A percentile compares a stretch with the other conserved stretches of the same genome.
These are phyloP conservation scores for Phlebopus sp. DNA, from an alignment of 1,284 basidiomycete species.

Conservation along the genomic window DNA sequence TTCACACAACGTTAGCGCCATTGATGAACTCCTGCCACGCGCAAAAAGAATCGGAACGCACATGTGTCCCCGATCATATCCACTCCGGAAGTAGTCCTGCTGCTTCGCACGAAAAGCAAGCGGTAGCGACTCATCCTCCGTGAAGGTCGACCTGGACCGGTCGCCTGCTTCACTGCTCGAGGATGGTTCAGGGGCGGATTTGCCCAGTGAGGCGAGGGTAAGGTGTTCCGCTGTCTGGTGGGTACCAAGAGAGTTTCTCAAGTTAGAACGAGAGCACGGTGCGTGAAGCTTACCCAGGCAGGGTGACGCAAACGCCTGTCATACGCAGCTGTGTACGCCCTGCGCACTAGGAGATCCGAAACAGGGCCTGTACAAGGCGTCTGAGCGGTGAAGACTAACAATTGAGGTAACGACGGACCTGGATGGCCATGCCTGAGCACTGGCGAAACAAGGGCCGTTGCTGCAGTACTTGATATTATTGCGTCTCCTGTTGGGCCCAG, in stretches of 20 bases:
- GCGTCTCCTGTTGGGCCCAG: constrained; percentile 37
- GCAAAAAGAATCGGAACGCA: constrained; percentile 34
- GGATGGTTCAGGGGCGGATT: constrained; percentile 37
- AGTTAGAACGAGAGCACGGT: neutral
- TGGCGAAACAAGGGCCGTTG: constrained; percentile 27
- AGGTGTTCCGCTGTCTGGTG: constrained; percentile 88
- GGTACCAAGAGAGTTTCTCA: neutral
- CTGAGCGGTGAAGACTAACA: neutral
- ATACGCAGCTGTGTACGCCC: constrained; percentile 87
- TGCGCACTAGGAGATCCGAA: constrained; percentile 74
- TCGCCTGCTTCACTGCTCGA: constrained; percentile 51
- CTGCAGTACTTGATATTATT: constrained; percentile 23
- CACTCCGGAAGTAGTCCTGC: constrained; percentile 89
- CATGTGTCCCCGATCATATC: constrained; percentile 98
- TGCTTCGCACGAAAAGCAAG: constrained; percentile 80
- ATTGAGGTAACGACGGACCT: constrained; percentile 45
- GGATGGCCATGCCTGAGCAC: constrained; percentile 75
- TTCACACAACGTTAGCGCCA: constrained; percentile 1
- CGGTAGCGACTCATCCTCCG: constrained; percentile 82
- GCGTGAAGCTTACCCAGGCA: constrained; percentile 79
- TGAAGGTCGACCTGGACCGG: constrained; percentile 78
- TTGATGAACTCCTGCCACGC: neutral
- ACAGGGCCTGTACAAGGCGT: constrained; percentile 63
- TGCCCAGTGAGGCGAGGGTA: constrained; percentile 71
- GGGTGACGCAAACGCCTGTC: constrained; percentile 91